Percentiles rank a stretch among this genome's conserved stretches.
phyloP scores from a whole-genome alignment of 139 green algal genomes.

The Asterochloris sp. region DNA sequence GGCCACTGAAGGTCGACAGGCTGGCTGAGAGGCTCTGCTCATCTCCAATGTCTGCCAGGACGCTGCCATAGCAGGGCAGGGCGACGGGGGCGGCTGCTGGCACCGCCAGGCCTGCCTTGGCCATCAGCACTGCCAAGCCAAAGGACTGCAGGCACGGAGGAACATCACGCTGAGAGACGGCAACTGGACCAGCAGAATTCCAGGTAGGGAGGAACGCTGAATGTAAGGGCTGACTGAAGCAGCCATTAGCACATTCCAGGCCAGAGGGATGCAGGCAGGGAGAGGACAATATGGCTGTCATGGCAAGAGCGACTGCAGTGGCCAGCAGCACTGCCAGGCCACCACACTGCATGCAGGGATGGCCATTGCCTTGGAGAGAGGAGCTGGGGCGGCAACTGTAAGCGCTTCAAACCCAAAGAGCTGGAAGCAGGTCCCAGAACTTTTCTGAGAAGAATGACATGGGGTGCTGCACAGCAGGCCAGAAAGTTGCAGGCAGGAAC shows the following conservation, averaged over 20 bases:
- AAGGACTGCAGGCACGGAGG: slow-evolving; percentile 41
- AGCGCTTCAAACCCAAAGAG: not conserved
- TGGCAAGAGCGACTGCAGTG: not conserved
- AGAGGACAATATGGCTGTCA: not conserved
- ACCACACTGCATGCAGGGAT: slow-evolving; percentile 29
- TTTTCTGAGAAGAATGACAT: no score
- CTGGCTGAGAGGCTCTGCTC: slow-evolving; percentile 79
- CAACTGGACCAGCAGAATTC: not conserved
- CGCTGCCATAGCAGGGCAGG: slow-evolving; percentile 68
- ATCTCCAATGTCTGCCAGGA: slow-evolving; percentile 92
- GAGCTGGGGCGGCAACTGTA: not conserved
- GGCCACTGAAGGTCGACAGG: slow-evolving; percentile 94
- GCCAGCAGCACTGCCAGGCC: slow-evolving; percentile 74
- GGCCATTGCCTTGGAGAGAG: not conserved
- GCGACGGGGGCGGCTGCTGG: slow-evolving; percentile 54
- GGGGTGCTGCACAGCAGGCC: no score
- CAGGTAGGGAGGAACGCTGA: not conserved
- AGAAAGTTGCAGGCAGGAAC: no score
- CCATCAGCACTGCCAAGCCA: slow-evolving; percentile 78
- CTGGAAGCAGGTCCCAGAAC: not conserved
- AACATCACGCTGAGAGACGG: not conserved
- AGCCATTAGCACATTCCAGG: not conserved
- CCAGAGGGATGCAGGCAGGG: not conserved
- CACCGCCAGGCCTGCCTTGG: slow-evolving; percentile 73
- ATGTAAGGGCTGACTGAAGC: not conserved